phyloP scores from a whole-genome alignment of 305 asterid species.

The Fraxinus albicans region DNA sequence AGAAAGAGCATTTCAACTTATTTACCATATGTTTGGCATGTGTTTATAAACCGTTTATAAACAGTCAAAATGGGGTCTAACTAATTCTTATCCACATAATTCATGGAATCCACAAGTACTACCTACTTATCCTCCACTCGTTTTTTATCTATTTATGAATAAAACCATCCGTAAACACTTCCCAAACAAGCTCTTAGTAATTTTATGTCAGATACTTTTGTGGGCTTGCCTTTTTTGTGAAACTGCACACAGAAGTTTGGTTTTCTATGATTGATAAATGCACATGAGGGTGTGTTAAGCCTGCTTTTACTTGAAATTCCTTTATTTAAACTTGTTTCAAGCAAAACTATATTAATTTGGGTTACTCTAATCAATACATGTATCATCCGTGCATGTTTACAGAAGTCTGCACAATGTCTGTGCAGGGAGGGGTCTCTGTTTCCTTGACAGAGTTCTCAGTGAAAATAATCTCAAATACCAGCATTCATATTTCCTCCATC shows the following conservation, averaged over 20 bases:
- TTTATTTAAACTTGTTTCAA: neutral
- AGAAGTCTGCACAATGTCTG: neutral
- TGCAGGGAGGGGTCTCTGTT: neutral
- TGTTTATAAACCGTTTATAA: too few relatives aligned
- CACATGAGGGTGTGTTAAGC: neutral
- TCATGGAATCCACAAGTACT: too few relatives aligned
- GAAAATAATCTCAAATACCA: neutral
- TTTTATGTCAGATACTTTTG: neutral
- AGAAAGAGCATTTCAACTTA: neutral
- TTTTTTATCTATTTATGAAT: too few relatives aligned
- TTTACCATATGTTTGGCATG: too few relatives aligned
- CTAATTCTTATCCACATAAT: too few relatives aligned
- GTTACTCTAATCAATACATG: neutral
- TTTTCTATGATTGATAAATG: neutral
- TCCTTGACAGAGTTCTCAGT: neutral
- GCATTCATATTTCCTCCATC: neutral
- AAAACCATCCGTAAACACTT: too few relatives aligned
- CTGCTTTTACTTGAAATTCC: neutral
- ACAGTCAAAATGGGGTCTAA: too few relatives aligned
- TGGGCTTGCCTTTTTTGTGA: neutral
- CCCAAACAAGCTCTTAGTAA: neutral
- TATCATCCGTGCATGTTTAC: neutral
- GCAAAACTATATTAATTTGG: neutral
- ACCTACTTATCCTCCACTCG: too few relatives aligned
- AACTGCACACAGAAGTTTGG: neutral